A percentile compares a stretch with the other conserved stretches of the same genome.
Evolutionary conservation across 2,329 filamentous ascomycete genomes (phyloP).

Genomic region (Ilyonectria sp.): DNA sequence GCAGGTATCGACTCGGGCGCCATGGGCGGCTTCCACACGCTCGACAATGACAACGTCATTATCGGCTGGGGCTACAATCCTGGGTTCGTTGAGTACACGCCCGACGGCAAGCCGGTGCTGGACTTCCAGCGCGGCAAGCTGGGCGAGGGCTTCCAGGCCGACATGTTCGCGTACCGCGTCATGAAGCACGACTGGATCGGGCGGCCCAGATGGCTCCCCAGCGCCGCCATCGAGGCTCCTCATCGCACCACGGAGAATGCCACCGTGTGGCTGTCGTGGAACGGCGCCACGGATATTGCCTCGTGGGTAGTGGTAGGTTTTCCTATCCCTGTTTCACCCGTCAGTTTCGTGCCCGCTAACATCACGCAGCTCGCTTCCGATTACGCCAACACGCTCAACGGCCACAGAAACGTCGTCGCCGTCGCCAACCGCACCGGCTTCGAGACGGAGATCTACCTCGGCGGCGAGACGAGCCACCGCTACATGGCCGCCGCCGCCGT

Average conservation of each 20-base stretch:
- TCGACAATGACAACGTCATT: slow-evolving; percentile 49
- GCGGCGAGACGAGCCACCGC: slow-evolving; percentile 28
- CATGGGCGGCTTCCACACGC: slow-evolving; percentile 47
- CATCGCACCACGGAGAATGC: slow-evolving; percentile 43
- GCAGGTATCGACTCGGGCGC: slow-evolving; percentile 43
- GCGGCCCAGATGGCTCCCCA: slow-evolving; percentile 49
- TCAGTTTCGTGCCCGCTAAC: slow-evolving; percentile 37
- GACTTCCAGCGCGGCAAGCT: slow-evolving; percentile 46
- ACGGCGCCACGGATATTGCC: slow-evolving; percentile 50
- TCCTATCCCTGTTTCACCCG: slow-evolving; percentile 13
- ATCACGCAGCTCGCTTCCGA: slow-evolving; percentile 42
- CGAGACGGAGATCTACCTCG: slow-evolving; percentile 45
- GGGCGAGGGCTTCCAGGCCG: slow-evolving; percentile 37
- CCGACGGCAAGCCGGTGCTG: slow-evolving; percentile 45
- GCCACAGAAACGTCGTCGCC: slow-evolving; percentile 43
- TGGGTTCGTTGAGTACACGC: slow-evolving; percentile 47
- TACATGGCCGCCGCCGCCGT: slow-evolving; percentile 48
- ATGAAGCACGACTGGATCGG: slow-evolving; percentile 48
- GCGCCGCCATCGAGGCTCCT: slow-evolving; percentile 46
- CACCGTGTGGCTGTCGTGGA: slow-evolving; percentile 50
- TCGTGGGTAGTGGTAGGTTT: slow-evolving; percentile 49
- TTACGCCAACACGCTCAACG: slow-evolving; percentile 38
- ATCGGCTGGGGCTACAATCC: slow-evolving; percentile 50
- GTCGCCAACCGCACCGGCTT: slow-evolving; percentile 47
- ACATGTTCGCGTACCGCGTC: slow-evolving; percentile 51